phyloP scores from a whole-genome alignment of 176 grass and related monocot species.

The Carex scoparia region DNA sequence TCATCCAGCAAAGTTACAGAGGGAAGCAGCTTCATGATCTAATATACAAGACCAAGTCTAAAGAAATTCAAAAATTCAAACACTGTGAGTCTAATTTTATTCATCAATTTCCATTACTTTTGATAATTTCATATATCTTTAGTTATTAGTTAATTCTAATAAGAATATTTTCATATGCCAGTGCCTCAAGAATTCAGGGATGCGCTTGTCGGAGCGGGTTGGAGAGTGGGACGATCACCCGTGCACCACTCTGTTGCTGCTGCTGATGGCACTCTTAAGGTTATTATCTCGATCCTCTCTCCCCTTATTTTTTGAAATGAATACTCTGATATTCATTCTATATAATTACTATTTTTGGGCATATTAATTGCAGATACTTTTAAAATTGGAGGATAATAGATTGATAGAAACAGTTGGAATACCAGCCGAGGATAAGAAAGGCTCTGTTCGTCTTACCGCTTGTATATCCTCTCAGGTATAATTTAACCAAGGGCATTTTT shows the following conservation, averaged over 20 bases:
- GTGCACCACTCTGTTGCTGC: slow-evolving; percentile 65
- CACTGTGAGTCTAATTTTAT: slow-evolving; percentile 36
- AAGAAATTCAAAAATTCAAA: slow-evolving; percentile 72
- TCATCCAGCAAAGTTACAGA: slow-evolving; percentile 71
- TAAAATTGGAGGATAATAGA: slow-evolving; percentile 90
- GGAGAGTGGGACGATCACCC: slow-evolving; percentile 70
- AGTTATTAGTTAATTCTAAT: neutral
- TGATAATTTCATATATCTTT: neutral
- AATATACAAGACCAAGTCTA: slow-evolving; percentile 76
- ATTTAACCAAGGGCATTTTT: neutral
- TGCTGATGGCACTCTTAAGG: slow-evolving; percentile 77
- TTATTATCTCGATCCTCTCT: neutral
- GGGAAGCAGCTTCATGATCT: slow-evolving; percentile 90
- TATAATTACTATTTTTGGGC: slow-evolving; percentile 8
- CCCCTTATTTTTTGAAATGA: neutral
- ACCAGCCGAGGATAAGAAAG: slow-evolving; percentile 61
- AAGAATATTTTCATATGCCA: slow-evolving; percentile 8
- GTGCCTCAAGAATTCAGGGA: slow-evolving; percentile 83
- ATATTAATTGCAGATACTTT: slow-evolving; percentile 57
- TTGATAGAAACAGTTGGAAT: slow-evolving; percentile 92
- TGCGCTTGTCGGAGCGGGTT: slow-evolving; percentile 50
- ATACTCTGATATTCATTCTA: neutral
- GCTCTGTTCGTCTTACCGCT: slow-evolving; percentile 64
- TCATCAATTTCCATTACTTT: neutral
- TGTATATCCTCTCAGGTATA: slow-evolving; percentile 90